Evolutionary conservation across 768 basidiomycete genomes (phyloP), one percentile per base, ranked within the genome.

Genomic region (Mycena rosella): DNA sequence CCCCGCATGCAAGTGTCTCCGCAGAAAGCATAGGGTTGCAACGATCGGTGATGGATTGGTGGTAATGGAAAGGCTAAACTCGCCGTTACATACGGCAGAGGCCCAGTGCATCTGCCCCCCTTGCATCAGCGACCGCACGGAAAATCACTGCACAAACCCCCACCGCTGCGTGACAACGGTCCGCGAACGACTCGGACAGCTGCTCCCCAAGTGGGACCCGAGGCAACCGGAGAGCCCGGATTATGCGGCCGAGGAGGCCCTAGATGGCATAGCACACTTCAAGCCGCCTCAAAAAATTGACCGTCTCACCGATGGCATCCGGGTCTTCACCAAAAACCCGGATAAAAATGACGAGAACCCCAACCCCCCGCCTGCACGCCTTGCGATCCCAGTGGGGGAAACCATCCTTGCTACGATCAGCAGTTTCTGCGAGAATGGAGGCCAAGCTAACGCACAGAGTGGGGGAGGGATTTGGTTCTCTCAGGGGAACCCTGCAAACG

Each of bases 181-280:
- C 1, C 1, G 32, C 8, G 15, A 20, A 0, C 34, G 64, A 8
- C 38, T 66, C n/a, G 22, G 13, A 13, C 49, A 59, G 20, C 14
- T 66, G 13, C 27, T 51, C 3, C 38, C 57, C 3, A 60, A 54
- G 27, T 66, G 64, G 64, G 57, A 66, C 42, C 57, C 58, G 2
- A 20, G 30, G 2, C 0, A 2, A 0, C 47, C 47, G 20, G 47
- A 49, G 1, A 18, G 5, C n/a, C n/a, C 55, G 24, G 47, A 27
- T 4, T 24, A 27, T 5, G 34, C 40, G 2, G 29, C 18, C 11
- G 24, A 26, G 10, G 47, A 26, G 7, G 26, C 3, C 2, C 24
- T 5, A 2, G 24, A 48, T 5, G 47, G 15, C 2, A 27, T 10
- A 2, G 17, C 14, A 2, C 36, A 6, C 2, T 57, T 57, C 14